Base-by-base conservation (phyloP, 345 rosid genomes). In the Sonneratia caseolaris region DNA sequence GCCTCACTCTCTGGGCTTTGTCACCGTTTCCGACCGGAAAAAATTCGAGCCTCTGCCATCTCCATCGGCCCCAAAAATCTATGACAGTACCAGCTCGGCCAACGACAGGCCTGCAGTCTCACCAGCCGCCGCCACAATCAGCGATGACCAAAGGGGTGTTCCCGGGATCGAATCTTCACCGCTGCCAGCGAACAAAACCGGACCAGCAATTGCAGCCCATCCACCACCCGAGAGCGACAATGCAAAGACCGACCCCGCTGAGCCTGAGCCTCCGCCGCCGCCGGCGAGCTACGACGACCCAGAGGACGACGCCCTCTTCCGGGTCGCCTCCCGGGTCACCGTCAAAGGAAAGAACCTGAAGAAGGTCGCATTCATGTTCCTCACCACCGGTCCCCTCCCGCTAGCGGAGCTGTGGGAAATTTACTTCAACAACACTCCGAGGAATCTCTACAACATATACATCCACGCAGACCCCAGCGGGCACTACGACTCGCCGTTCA, bases 311-410 rank as follows among this genome's bases (percentile, higher is more conserved):
- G 51, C 56, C 0, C 83, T 93, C 61, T 78, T 91, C 81, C 77
- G 68, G 14, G 51, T 77, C 15, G 91, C 96, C 3, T 71, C 87
- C 37, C 83, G 80, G 66, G 88, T 78, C 37, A 81, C 77, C 80
- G 79, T 82, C 12, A 81, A 70, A 7, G 82, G 82, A 1, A 73
- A 24, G 4, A 61, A 73, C 15, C 83, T 75, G 15, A 85, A 81
- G 80, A 93, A 91, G 75, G 19, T 91, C 18, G 97, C 96, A 7
- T 89, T 93, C 70, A 71, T 91, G 82, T 93, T 85, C 75, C 79
- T 91, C 21, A 88, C 92, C 9, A 82, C 92, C 0, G 24, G 85
- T 14, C 87, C 95, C 61, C 93, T 93, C 19, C 89, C 84, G 1
- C 83, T 89, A 5, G 89, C 92, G 14, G 84, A 89, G 4, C 70